Evolutionary conservation across 192 early-diverging fungal species (phyloP), one percentile per base, ranked within the genome.

Genomic region (Mortierella hygrophila): DNA sequence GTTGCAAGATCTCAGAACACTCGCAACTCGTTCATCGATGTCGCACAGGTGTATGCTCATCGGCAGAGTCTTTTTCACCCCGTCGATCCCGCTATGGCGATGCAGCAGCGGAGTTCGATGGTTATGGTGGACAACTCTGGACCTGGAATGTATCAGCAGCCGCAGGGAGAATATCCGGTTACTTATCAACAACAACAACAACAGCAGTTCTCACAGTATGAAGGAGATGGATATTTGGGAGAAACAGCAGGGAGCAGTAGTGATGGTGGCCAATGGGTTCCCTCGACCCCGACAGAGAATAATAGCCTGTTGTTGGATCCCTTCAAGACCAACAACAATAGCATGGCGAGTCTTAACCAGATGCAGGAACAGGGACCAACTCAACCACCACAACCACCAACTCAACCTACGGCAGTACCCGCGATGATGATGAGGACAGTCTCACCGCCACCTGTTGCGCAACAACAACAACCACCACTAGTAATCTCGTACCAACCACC

Each of bases 401-500:
- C 6, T 15, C 42, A 13, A 23, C 9, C n/a, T 5, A 8, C 20
- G 23, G 6, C 16, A 20, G 29, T 29, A 15, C 52, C 29, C 21
- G 23, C 20, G 49, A 38, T 42, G 23, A 46, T 4, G 49, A 52
- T 52, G 49, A 52, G 49, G 49, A 52, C 49, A 20, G 49, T 6
- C 3, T 72, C 46, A 8, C 71, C 71, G 4, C n/a, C 40, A 29
- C 71, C 0, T 0, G 3, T 8, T 6, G 38, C 44, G 13, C 71
- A 16, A 26, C 71, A 16, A 26, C 26, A 47, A 9, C 41, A 29
- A 29, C 11, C 26, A 6, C 41, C 21, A 15, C 29, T 40, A 32
- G 82, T 78, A 0, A 83, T 83, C 40, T 83, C 77, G 0, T 83
- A 83, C 40, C 82, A 83, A 38, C 82, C 82, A 32, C 82, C 77